These are phyloP conservation scores for Raddia distichophylla DNA, from an alignment of 176 grass and related monocot genomes.

Conservation along the genomic window DNA sequence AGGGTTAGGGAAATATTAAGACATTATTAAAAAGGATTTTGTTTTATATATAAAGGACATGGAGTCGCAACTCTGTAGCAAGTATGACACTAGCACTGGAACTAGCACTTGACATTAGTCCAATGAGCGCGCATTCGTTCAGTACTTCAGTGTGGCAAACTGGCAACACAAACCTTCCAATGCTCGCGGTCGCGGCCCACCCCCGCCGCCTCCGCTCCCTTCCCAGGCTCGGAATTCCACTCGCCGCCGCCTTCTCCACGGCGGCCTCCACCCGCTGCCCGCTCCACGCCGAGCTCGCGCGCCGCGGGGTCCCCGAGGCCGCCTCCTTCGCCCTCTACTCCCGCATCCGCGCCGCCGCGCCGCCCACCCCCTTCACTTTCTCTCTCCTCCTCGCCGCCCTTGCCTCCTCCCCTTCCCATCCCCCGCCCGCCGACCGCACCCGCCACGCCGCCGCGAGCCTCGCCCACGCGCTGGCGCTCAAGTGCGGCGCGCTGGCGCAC, in stretches of 20 bases:
- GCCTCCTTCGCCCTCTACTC: constrained; percentile 53
- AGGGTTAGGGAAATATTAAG: too few relatives aligned
- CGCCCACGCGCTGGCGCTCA: constrained; percentile 58
- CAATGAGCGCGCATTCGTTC: too few relatives aligned
- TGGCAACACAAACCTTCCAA: too few relatives aligned
- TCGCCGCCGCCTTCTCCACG: constrained; percentile 22
- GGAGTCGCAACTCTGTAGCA: too few relatives aligned
- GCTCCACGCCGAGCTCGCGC: constrained; percentile 48
- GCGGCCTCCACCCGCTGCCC: constrained; percentile 17
- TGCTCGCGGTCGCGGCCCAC: not conserved
- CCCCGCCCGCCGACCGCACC: not conserved
- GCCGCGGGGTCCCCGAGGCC: constrained; percentile 32
- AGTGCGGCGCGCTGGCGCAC: constrained; percentile 53
- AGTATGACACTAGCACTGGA: too few relatives aligned
- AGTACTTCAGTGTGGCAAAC: too few relatives aligned
- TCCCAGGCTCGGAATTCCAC: not conserved
- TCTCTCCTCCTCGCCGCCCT: constrained; percentile 55
- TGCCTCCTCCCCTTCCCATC: not conserved
- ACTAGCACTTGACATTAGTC: too few relatives aligned
- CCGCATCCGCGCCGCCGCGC: constrained; percentile 45
- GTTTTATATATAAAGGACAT: too few relatives aligned
- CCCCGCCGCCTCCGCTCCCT: not conserved
- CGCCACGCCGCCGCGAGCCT: constrained; percentile 20
- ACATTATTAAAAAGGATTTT: too few relatives aligned
- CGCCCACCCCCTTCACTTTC: constrained; percentile 55